A percentile compares a stretch with the other conserved stretches of the same genome.
Conservation (phyloP, 2,329 filamentous ascomycete genomes). For the Fusarium caatingaense region DNA sequence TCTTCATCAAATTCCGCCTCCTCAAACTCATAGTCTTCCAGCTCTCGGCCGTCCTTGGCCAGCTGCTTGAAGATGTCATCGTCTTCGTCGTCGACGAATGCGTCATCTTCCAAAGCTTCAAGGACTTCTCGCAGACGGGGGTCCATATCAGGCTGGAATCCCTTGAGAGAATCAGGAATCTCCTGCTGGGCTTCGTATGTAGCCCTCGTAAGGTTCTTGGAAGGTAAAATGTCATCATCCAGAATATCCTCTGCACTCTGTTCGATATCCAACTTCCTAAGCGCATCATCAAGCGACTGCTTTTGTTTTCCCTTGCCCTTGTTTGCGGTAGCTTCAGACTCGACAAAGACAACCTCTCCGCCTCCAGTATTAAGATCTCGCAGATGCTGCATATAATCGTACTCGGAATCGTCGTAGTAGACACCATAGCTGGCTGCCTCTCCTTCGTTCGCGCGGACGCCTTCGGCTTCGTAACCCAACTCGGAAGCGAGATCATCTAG, state of each 20-base stretch:
- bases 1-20: slow-evolving; percentile 72
- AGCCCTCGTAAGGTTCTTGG: slow-evolving; percentile 78
- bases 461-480: slow-evolving; percentile 73
- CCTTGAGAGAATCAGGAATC: slow-evolving; percentile 88
- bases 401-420: slow-evolving; percentile 93
- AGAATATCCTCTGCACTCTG: slow-evolving; percentile 69
- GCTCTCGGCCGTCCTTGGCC: slow-evolving; percentile 75
- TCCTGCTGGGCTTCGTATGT: slow-evolving; percentile 95
- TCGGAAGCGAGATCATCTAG: slow-evolving; percentile 81
- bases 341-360: slow-evolving; percentile 85
- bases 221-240: slow-evolving; percentile 80
- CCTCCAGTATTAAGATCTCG: slow-evolving; percentile 82
- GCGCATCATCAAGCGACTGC: slow-evolving; percentile 82
- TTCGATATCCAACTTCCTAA: slow-evolving; percentile 71
- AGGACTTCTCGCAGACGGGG: slow-evolving; percentile 89
- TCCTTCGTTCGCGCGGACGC: slow-evolving; percentile 88
- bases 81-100: slow-evolving; percentile 87
- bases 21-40: slow-evolving; percentile 85
- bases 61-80: slow-evolving; percentile 87
- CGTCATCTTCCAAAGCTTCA: slow-evolving; percentile 94
- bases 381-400: slow-evolving; percentile 99
- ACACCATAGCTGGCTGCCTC: slow-evolving; percentile 95
- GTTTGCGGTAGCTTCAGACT: slow-evolving; percentile 71
- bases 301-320: slow-evolving; percentile 82
- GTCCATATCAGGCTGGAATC: slow-evolving; percentile 98